Conservation (phyloP, 208 protist genomes). For the Porcisia deanei region DNA sequence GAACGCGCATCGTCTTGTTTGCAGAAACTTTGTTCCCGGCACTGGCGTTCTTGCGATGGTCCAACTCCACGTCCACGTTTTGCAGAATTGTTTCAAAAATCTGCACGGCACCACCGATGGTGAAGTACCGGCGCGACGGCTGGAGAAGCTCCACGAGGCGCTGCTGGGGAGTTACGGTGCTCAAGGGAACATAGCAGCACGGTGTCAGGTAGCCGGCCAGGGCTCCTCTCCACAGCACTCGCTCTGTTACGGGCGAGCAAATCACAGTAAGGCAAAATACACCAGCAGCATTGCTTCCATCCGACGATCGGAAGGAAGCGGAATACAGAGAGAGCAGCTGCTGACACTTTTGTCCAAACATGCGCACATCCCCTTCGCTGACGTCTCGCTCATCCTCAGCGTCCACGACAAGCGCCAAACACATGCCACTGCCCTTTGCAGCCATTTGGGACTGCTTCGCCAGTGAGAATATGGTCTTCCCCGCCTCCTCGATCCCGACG, state of each 20-base stretch:
- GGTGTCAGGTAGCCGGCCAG: neutral
- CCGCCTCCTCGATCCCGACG: conserved; percentile 4
- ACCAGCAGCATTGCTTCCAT: neutral
- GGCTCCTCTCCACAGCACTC: conserved; percentile 25
- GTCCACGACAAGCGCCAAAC: conserved; percentile 24
- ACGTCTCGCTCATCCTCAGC: neutral
- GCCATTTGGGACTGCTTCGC: conserved; percentile 5
- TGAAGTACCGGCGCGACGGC: conserved; percentile 24
- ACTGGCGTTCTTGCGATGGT: neutral
- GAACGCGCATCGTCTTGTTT: conserved; percentile 19
- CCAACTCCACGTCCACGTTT: conserved; percentile 16
- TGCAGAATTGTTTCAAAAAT: conserved; percentile 18
- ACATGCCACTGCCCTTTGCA: conserved; percentile 10
- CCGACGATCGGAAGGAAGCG: neutral
- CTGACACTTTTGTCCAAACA: conserved; percentile 19
- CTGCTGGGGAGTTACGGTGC: conserved; percentile 18
- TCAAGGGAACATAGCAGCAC: conserved; percentile 29
- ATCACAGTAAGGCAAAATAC: conserved; percentile 34
- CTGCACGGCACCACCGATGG: conserved; percentile 10
- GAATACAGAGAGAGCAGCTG: conserved; percentile 21
- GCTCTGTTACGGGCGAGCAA: conserved; percentile 17
- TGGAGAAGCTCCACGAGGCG: conserved; percentile 29
- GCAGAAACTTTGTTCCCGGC: neutral
- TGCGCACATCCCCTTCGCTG: neutral
- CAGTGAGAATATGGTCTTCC: conserved; percentile 14